Percentiles rank a stretch among this genome's conserved stretches.
phyloP scores from a whole-genome alignment of 805 yeast species.

The Yarrowia sp. region DNA sequence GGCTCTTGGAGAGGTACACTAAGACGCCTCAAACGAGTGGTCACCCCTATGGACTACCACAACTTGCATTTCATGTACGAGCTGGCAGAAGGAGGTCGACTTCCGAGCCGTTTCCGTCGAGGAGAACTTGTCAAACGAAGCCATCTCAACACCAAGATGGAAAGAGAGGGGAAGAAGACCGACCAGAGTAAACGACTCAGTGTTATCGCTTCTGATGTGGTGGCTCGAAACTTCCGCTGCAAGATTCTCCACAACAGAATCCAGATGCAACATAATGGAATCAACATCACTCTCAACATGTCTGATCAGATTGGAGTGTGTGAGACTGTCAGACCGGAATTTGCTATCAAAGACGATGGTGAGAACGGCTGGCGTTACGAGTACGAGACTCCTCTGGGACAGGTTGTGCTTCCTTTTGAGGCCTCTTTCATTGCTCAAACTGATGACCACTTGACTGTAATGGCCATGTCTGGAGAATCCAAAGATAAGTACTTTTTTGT shows the following conservation, averaged over 20 bases:
- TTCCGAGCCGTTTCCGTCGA: constrained; percentile 6
- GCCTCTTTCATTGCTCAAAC: constrained; percentile 18
- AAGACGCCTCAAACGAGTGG: background rate
- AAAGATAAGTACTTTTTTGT: background rate
- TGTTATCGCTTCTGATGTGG: constrained; percentile 13
- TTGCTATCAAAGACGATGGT: background rate
- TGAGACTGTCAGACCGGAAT: background rate
- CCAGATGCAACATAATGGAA: constrained; percentile 7
- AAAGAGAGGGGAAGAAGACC: background rate
- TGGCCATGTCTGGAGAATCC: background rate
- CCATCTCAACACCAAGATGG: constrained; percentile 22
- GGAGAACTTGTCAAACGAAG: constrained; percentile 17
- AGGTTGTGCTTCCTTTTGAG: background rate
- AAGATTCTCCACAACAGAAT: constrained; percentile 14
- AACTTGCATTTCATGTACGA: constrained; percentile 19
- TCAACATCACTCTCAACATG: constrained; percentile 22
- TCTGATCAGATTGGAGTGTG: constrained; percentile 19
- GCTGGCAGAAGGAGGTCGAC: constrained; percentile 13
- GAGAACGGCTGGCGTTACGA: constrained; percentile 3
- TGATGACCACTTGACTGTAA: background rate
- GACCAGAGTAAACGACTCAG: constrained; percentile 6
- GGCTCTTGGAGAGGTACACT: constrained; percentile 14
- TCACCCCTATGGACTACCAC: constrained; percentile 13
- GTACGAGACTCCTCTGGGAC: constrained; percentile 1
- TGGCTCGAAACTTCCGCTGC: constrained; percentile 21